phyloP scores from a whole-genome alignment of 371 early-diverging fungal genomes.

The Lichtheimia ramosa region DNA sequence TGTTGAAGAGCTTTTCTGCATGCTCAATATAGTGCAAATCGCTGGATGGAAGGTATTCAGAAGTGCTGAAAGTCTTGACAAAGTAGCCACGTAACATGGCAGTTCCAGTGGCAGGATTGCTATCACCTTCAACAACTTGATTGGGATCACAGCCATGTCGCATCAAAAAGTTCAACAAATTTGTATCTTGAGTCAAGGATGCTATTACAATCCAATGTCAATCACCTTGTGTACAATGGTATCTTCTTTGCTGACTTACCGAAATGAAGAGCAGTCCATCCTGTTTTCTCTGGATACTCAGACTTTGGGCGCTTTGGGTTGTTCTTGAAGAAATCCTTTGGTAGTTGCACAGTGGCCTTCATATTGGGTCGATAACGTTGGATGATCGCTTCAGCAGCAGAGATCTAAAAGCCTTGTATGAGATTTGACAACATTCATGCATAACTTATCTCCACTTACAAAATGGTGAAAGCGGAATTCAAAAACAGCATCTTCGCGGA shows the following conservation, averaged over 20 bases:
- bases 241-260: constrained; percentile 23
- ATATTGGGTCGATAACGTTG: constrained; percentile 20
- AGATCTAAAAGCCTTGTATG: constrained; percentile 9
- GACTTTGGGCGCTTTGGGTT: constrained; percentile 25
- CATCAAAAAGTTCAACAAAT: constrained; percentile 32
- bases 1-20: constrained; percentile 20
- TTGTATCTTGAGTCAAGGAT: constrained; percentile 24
- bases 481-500: constrained; percentile 12
- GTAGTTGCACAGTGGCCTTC: constrained; percentile 23
- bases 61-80: constrained; percentile 15
- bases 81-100: constrained; percentile 22
- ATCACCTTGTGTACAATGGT: not conserved
- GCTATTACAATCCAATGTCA: constrained; percentile 14
- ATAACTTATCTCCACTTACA: constrained; percentile 3
- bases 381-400: constrained; percentile 15
- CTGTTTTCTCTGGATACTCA: constrained; percentile 43
- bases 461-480: constrained; percentile 16
- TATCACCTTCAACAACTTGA: constrained; percentile 12
- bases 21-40: constrained; percentile 15
- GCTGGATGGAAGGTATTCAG: constrained; percentile 19
- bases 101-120: not conserved
- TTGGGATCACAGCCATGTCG: constrained; percentile 31
- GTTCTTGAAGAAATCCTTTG: constrained; percentile 32
- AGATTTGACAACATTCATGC: not conserved
- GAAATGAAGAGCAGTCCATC: constrained; percentile 45